Percentiles rank a stretch among this genome's conserved stretches.
phyloP scores from a whole-genome alignment of 495 filamentous ascomycete genomes.

The Wilcoxina mikolae region DNA sequence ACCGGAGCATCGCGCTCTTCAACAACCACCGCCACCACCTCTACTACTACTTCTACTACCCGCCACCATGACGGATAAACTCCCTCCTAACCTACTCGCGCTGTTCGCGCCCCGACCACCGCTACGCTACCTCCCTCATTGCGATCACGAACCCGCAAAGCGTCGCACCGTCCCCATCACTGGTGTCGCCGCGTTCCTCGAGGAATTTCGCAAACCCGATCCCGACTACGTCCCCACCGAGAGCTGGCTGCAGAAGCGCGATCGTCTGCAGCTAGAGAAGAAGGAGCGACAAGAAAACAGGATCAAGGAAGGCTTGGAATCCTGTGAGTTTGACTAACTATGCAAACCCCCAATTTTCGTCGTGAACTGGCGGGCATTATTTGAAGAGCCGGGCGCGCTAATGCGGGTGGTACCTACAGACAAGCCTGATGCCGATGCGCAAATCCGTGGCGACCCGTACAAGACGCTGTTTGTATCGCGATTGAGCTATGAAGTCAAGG shows the following conservation, averaged over 20 bases:
- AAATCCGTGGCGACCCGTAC: slow-evolving; percentile 83
- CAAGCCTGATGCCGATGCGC: slow-evolving; percentile 59
- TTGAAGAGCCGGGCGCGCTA: neutral
- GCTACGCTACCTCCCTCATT: slow-evolving; percentile 73
- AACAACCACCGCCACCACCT: neutral
- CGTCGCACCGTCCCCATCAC: slow-evolving; percentile 55
- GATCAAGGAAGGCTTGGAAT: slow-evolving; percentile 47
- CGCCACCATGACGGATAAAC: slow-evolving; percentile 72
- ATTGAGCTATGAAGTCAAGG: slow-evolving; percentile 73
- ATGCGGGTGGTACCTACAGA: slow-evolving; percentile 33
- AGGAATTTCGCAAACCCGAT: slow-evolving; percentile 50
- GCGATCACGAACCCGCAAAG: slow-evolving; percentile 70
- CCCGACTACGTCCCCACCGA: slow-evolving; percentile 72
- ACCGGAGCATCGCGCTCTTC: too few relatives aligned
- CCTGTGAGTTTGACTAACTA: slow-evolving; percentile 55
- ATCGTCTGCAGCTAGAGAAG: slow-evolving; percentile 66
- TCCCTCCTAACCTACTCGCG: slow-evolving; percentile 78
- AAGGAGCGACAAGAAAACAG: slow-evolving; percentile 47
- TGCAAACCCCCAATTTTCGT: neutral
- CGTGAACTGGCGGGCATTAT: neutral
- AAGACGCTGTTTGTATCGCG: slow-evolving; percentile 87
- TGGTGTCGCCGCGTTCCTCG: slow-evolving; percentile 59
- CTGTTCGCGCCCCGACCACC: slow-evolving; percentile 90
- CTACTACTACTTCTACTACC: neutral
- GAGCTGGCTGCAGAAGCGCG: slow-evolving; percentile 76